These are phyloP conservation scores for Barbatosphaeria neglecta DNA, from an alignment of 495 filamentous ascomycete genomes.

Conservation along the genomic window DNA sequence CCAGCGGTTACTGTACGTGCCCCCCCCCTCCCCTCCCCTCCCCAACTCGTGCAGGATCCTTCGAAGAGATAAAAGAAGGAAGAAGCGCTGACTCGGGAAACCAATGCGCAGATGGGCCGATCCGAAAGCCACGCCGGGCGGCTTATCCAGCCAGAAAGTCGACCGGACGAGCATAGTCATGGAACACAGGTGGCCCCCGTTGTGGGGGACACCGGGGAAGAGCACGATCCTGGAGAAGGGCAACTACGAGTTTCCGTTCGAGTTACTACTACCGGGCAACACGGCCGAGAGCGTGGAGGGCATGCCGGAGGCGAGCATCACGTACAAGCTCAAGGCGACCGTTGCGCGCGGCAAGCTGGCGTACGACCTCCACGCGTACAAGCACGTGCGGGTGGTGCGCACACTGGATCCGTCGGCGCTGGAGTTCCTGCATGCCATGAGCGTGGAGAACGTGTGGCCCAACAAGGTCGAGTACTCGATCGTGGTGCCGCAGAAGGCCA, in stretches of 20 bases:
- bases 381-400: conserved; percentile 75
- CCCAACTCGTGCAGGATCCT: too few species aligned
- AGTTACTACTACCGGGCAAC: conserved; percentile 61
- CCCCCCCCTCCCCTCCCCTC: neutral
- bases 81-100: conserved; percentile 4
- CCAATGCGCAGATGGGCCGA: conserved; percentile 32
- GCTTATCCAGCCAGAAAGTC: conserved; percentile 34
- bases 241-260: conserved; percentile 87
- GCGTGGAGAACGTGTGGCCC: conserved; percentile 88
- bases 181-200: conserved; percentile 35
- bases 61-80: neutral
- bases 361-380: conserved; percentile 66
- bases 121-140: conserved; percentile 33
- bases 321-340: conserved; percentile 80
- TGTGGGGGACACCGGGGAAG: conserved; percentile 31
- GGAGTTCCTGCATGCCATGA: conserved; percentile 79
- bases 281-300: conserved; percentile 86
- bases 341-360: conserved; percentile 69
- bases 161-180: conserved; percentile 32
- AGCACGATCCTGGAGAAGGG: conserved; percentile 56
- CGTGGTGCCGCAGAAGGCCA: conserved; percentile 75
- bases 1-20: conserved; percentile 52
- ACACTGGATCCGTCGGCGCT: conserved; percentile 71
- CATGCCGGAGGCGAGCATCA: conserved; percentile 63
- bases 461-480: conserved; percentile 92